A percentile compares a stretch with the other conserved stretches of the same genome.
These are phyloP conservation scores for Daldinia vernicosa DNA, from an alignment of 495 filamentous ascomycete genomes.

Conservation along the genomic window DNA sequence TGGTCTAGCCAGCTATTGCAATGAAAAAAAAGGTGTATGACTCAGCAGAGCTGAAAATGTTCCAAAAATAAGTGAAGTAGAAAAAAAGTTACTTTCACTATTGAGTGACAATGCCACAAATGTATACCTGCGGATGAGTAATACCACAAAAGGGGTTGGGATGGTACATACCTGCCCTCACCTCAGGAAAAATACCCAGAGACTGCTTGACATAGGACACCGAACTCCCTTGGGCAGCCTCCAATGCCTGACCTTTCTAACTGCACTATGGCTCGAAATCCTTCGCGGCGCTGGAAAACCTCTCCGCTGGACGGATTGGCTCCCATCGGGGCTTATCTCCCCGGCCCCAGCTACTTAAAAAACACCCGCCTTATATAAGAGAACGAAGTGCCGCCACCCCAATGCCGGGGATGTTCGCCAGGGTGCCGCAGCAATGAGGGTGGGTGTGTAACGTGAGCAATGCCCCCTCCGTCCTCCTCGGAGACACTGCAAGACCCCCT, in stretches of 20 bases:
- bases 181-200: constrained; percentile 5
- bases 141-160: not conserved
- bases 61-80: constrained; percentile 13
- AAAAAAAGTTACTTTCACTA: constrained; percentile 9
- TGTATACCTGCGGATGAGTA: not conserved
- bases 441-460: constrained; percentile 13
- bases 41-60: constrained; percentile 6
- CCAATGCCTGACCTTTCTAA: constrained; percentile 9
- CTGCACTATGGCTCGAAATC: not conserved
- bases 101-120: not conserved
- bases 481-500: constrained; percentile 3
- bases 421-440: constrained; percentile 2
- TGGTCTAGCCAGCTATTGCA: not conserved
- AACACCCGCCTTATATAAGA: not conserved
- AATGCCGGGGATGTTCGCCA: not conserved
- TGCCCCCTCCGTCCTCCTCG: not conserved
- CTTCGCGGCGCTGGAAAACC: not conserved
- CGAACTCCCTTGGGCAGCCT: constrained; percentile 1
- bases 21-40: constrained; percentile 10
- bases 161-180: constrained; percentile 1
- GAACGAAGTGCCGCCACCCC: not conserved
- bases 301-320: not conserved
- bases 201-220: constrained; percentile 8
- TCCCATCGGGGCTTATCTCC: constrained; percentile 8
- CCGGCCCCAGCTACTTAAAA: not conserved